Percentiles rank a stretch among this genome's conserved stretches.
These are phyloP conservation scores for Monsonia emarginata DNA, from an alignment of 441 rosid genomes.

Conservation along the genomic window DNA sequence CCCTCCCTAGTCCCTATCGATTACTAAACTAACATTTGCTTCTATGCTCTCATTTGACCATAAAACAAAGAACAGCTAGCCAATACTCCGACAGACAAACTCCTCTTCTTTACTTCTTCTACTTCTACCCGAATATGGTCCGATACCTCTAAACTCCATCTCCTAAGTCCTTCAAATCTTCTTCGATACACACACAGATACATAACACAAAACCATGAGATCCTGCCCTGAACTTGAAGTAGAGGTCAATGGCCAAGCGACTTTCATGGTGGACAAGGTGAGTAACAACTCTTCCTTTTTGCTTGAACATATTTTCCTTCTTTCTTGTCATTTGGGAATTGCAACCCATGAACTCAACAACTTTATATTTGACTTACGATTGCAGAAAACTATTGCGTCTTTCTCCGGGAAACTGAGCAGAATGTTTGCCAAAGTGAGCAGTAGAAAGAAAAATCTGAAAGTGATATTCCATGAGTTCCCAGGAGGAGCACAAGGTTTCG, in stretches of 20 bases:
- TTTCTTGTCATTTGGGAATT: constrained; percentile 4
- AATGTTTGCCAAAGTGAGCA: constrained; percentile 21
- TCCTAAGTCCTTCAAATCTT: constrained; percentile 15
- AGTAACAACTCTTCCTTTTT: no score
- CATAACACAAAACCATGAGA: constrained; percentile 23
- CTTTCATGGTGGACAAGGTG: constrained; percentile 49
- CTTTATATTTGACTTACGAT: constrained; percentile 2
- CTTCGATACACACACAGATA: neutral
- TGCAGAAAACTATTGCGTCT: constrained; percentile 30
- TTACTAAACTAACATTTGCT: constrained; percentile 12
- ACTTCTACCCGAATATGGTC: constrained; percentile 5
- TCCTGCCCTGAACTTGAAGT: constrained; percentile 34
- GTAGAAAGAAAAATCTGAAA: constrained; percentile 22
- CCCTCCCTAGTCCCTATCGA: no score
- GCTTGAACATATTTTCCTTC: neutral
- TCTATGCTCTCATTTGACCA: constrained; percentile 21
- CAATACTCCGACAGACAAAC: neutral
- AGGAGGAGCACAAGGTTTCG: constrained; percentile 48
- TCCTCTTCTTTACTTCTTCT: neutral
- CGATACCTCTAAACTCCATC: constrained; percentile 9
- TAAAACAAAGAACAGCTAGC: neutral
- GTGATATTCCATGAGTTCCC: constrained; percentile 43
- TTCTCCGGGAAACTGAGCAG: constrained; percentile 32
- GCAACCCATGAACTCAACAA: no score
- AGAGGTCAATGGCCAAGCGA: constrained; percentile 44